Percentiles rank a stretch among this genome's conserved stretches.
Evolutionary conservation across 371 early-diverging fungal genomes (phyloP).

Genomic region (Mucor saturninus): DNA sequence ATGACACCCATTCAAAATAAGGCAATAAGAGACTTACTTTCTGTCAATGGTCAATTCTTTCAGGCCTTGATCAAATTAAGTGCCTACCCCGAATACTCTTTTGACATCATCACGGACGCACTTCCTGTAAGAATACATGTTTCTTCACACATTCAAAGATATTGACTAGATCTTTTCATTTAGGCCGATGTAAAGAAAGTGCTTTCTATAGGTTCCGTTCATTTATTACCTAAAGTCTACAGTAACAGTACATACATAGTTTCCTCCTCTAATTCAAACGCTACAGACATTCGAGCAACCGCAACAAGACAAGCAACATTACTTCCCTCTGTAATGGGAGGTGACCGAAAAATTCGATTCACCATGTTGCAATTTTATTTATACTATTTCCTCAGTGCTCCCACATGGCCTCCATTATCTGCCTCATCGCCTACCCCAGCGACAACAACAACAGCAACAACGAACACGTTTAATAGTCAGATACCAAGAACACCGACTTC

Average conservation of each 20-base stretch:
- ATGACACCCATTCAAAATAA: slow-evolving; percentile 22
- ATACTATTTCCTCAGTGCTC: slow-evolving; percentile 33
- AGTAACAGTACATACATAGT: slow-evolving; percentile 21
- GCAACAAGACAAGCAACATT: slow-evolving; percentile 42
- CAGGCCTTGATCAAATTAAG: slow-evolving; percentile 30
- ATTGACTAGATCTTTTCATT: neutral
- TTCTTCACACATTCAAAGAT: no score
- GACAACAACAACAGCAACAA: neutral
- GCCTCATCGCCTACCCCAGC: neutral
- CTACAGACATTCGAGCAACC: slow-evolving; percentile 32
- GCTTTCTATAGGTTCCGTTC: slow-evolving; percentile 34
- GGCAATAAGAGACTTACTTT: slow-evolving; percentile 27
- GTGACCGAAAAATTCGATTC: slow-evolving; percentile 33
- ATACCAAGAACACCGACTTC: no score
- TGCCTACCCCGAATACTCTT: slow-evolving; percentile 31
- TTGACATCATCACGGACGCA: slow-evolving; percentile 31
- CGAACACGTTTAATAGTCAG: neutral
- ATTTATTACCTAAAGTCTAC: slow-evolving; percentile 41
- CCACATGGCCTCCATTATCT: slow-evolving; percentile 32
- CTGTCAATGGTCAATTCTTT: slow-evolving; percentile 32
- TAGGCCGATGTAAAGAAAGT: slow-evolving; percentile 42
- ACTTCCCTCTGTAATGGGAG: slow-evolving; percentile 22
- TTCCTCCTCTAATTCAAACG: neutral
- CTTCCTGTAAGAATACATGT: slow-evolving; percentile 27
- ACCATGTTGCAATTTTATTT: slow-evolving; percentile 47